Evolutionary conservation across 2,329 filamentous ascomycete genomes (phyloP).

Genomic region (Stachybotrys chlorohalonatus): DNA sequence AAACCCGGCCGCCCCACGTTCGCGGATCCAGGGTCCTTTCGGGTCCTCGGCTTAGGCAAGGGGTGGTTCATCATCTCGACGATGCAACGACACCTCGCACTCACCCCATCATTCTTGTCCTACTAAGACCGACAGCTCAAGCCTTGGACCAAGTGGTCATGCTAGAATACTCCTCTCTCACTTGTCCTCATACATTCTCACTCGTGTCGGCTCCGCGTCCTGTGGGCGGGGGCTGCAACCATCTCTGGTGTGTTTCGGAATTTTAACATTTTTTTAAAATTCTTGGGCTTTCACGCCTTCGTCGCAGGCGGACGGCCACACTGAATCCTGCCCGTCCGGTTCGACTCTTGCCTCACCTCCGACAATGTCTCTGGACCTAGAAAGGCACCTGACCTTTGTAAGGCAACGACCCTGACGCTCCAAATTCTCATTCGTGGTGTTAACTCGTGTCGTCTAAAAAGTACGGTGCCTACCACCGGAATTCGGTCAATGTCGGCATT

Average conservation of each 20-base stretch:
- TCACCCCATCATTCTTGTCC: background rate
- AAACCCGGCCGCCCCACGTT: background rate
- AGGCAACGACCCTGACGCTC: conserved; percentile 18
- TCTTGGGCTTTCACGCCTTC: no score
- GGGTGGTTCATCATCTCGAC: background rate
- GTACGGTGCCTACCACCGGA: conserved; percentile 81
- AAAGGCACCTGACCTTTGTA: conserved; percentile 78
- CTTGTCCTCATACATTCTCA: background rate
- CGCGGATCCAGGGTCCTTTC: background rate
- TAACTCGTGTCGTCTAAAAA: conserved; percentile 20
- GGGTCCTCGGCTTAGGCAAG: background rate
- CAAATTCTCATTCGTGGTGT: background rate
- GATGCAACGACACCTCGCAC: background rate
- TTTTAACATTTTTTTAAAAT: no score
- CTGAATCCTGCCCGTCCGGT: background rate
- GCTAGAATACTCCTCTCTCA: background rate
- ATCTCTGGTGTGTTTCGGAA: no score
- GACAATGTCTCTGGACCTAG: conserved; percentile 63
- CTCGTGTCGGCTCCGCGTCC: background rate
- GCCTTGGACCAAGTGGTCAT: background rate
- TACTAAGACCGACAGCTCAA: background rate
- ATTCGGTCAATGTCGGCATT: conserved; percentile 67
- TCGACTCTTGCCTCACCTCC: background rate
- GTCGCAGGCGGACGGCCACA: background rate
- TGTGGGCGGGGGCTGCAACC: background rate